These are phyloP conservation scores for Micractinium conductrix DNA, from an alignment of 139 green algal species.

Conservation along the genomic window DNA sequence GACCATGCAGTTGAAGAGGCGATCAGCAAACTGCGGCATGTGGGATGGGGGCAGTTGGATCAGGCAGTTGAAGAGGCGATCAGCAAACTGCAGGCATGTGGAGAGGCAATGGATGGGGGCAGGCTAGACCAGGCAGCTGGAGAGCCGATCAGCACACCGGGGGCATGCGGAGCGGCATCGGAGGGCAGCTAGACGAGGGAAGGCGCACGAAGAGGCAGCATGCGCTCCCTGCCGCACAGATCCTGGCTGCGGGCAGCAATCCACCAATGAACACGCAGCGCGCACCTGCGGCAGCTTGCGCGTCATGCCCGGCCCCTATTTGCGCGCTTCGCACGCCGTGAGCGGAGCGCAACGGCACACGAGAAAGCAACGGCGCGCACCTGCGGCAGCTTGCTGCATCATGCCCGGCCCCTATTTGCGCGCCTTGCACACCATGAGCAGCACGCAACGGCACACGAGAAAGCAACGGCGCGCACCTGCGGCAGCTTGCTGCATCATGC, in stretches of 20 bases:
- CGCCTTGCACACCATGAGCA: constrained; percentile 95
- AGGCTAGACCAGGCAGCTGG: neutral
- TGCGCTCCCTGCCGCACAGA: no score
- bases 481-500: constrained; percentile 97
- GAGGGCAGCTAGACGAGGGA: no score
- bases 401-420: constrained; percentile 92
- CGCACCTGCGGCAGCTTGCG: constrained; percentile 86
- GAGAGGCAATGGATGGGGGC: neutral
- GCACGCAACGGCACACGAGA: no score
- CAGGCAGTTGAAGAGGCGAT: constrained; percentile 85
- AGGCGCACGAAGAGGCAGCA: no score
- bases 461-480: no score
- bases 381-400: constrained; percentile 93
- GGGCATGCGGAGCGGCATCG: no score
- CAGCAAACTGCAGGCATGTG: constrained; percentile 54
- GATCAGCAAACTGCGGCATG: no score
- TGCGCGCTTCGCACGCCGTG: constrained; percentile 92
- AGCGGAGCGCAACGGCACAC: no score
- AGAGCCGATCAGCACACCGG: constrained; percentile 59
- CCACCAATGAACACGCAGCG: no score
- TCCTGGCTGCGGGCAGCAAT: no score
- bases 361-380: no score
- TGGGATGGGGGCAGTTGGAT: no score
- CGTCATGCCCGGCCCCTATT: constrained; percentile 95
- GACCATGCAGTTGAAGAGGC: constrained; percentile 88